Evolutionary conservation across 2,329 filamentous ascomycete genomes (phyloP).

Genomic region (Neoarthrinium moseri): DNA sequence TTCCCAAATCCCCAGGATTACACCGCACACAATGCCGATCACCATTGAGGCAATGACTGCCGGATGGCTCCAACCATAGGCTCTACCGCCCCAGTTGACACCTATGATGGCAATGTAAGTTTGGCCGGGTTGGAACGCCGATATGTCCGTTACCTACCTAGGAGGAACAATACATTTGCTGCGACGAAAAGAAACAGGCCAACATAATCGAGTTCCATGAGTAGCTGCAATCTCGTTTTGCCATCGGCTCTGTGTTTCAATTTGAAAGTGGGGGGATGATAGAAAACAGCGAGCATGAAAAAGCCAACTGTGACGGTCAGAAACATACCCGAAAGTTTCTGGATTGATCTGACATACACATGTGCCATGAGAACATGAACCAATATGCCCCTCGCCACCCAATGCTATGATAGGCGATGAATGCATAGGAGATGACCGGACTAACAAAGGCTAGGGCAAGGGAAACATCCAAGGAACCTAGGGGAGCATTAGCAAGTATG

Average conservation of each 20-base stretch:
- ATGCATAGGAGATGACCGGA: slow-evolving; percentile 30
- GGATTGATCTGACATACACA: neutral
- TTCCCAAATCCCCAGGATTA: slow-evolving; percentile 28
- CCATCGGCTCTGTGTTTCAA: slow-evolving; percentile 30
- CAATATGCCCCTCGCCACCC: slow-evolving; percentile 21
- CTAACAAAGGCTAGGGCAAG: slow-evolving; percentile 29
- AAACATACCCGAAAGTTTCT: slow-evolving; percentile 8
- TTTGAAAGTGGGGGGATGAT: slow-evolving; percentile 33
- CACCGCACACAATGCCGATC: slow-evolving; percentile 24
- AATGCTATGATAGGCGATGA: slow-evolving; percentile 28
- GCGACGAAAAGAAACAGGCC: slow-evolving; percentile 25
- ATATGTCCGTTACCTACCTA: slow-evolving; percentile 15
- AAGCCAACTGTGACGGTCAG: neutral
- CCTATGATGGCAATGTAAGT: neutral
- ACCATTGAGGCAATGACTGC: slow-evolving; percentile 28
- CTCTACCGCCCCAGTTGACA: slow-evolving; percentile 26
- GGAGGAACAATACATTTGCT: slow-evolving; percentile 24
- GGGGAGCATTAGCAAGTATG: too few species aligned
- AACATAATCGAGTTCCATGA: slow-evolving; percentile 24
- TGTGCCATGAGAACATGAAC: slow-evolving; percentile 21
- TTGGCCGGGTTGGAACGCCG: neutral
- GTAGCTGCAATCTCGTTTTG: slow-evolving; percentile 22
- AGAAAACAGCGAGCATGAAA: slow-evolving; percentile 24
- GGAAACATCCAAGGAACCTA: slow-evolving; percentile 26
- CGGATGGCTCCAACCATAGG: slow-evolving; percentile 26